Evolutionary conservation across 2,329 filamentous ascomycete species (phyloP), one percentile per base, ranked within the genome.

Genomic region (Pyricularia pennisetigena): DNA sequence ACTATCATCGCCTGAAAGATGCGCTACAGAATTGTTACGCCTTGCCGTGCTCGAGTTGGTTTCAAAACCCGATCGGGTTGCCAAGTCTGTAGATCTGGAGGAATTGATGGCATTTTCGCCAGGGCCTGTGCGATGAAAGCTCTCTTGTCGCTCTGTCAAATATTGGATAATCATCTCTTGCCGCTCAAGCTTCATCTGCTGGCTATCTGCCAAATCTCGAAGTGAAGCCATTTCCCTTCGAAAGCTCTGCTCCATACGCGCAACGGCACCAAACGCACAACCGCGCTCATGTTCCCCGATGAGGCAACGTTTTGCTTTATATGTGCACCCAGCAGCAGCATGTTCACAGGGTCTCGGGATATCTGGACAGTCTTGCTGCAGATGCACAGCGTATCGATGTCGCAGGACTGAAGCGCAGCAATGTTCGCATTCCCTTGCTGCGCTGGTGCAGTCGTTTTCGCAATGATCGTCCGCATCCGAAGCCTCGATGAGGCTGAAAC

Each of bases 241-340:
- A 54, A 71, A 70, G 0, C 57, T 62, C 5, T 67, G 64, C 29
- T 70, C 66, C 67, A 73, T 67, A 24, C 71, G 69, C 54, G 70
- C 32, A 12, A 73, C 67, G 68, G 71, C 81, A 59, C 85, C 82
- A 67, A 86, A 86, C 2, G 81, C 76, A 72, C 87, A 89, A 4
- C 74, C 73, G 3, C 77, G 70, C 14, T 80, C 78, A 70, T 89
- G 87, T 2, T 76, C 74, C 24, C 78, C 74, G 24, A 87, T 73
- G 1, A 76, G 71, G 67, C 76, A 78, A 65, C 82, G 78, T 69
- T 76, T 78, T 59, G 74, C 73, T 24, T 72, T 69, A 57, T 82
- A 78, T 1, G 76, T 73, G 71, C 86, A 89, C 14, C 83, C 83
- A 61, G 83, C 80, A 20, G 82, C 74, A 23, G 78, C 75, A 71